Conservation (phyloP, 2,329 filamentous ascomycete species). For the Ceratocystis cacaofunesta region DNA sequence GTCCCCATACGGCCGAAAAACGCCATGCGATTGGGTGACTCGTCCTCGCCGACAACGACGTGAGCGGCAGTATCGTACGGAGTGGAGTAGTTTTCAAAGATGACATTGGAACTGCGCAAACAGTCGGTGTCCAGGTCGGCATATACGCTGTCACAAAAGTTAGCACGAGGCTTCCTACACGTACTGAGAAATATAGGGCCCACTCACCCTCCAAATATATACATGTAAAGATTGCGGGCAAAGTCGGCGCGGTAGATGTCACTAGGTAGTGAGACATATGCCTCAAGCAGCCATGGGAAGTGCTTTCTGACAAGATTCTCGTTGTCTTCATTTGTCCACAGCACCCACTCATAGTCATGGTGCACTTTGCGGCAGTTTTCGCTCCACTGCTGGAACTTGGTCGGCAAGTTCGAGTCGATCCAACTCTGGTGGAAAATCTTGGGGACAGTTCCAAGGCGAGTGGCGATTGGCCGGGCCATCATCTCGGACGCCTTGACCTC, state of each 20-base stretch:
- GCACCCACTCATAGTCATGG: conserved; percentile 25
- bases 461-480: conserved; percentile 11
- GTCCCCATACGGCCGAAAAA: conserved; percentile 25
- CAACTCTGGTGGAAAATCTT: conserved; percentile 23
- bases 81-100: conserved; percentile 19
- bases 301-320: conserved; percentile 23
- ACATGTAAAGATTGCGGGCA: conserved; percentile 25
- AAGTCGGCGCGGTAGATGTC: conserved; percentile 25
- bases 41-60: conserved; percentile 1
- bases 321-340: conserved; percentile 27
- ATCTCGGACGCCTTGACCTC: conserved; percentile 11
- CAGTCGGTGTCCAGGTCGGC: conserved; percentile 25
- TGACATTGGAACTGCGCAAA: conserved; percentile 20
- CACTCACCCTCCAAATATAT: conserved; percentile 25
- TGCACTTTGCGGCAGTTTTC: conserved; percentile 22
- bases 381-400: conserved; percentile 24
- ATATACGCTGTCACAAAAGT: conserved; percentile 20
- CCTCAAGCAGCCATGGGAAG: conserved; percentile 23
- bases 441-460: conserved; percentile 25
- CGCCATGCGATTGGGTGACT: conserved; percentile 14
- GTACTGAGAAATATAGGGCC: not conserved
- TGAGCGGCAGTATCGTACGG: conserved; percentile 1
- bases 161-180: not conserved
- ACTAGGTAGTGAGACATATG: conserved; percentile 22
- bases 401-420: conserved; percentile 20